A percentile compares a stretch with the other conserved stretches of the same genome.
Conservation (phyloP, 495 filamentous ascomycete genomes). For the Tuber melanosporum region DNA sequence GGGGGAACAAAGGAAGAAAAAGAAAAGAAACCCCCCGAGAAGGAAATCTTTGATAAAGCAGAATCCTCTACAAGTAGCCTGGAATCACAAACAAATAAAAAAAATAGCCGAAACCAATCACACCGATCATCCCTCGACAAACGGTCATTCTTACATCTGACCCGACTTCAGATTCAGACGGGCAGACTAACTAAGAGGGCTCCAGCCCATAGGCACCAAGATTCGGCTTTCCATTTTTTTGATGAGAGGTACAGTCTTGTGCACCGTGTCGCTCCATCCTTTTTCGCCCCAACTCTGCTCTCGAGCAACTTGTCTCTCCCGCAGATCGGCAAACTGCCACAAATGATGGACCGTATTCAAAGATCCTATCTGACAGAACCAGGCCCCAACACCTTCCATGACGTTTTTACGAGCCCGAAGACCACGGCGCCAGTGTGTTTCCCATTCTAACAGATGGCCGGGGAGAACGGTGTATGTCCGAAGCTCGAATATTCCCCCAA, state of each 20-base stretch:
- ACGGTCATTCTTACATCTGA: constrained; percentile 22
- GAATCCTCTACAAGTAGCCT: constrained; percentile 16
- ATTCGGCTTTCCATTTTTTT: constrained; percentile 93
- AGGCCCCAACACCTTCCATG: constrained; percentile 97
- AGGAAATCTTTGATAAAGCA: constrained; percentile 20
- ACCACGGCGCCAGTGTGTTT: constrained; percentile 94
- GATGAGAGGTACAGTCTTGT: constrained; percentile 96
- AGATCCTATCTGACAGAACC: constrained; percentile 98
- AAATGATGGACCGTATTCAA: constrained; percentile 96
- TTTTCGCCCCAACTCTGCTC: constrained; percentile 94
- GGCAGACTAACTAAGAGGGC: constrained; percentile 57
- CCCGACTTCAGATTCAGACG: constrained; percentile 30
- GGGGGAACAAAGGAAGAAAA: constrained; percentile 9
- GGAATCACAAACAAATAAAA: constrained; percentile 16
- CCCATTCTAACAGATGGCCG: constrained; percentile 94
- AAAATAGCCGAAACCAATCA: constrained; percentile 30
- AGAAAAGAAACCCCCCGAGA: constrained; percentile 11
- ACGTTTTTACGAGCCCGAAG: constrained; percentile 84
- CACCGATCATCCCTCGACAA: constrained; percentile 31
- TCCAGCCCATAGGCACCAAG: constrained; percentile 92
- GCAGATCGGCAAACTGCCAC: constrained; percentile 95
- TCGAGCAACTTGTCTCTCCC: constrained; percentile 81
- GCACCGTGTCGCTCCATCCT: constrained; percentile 95
- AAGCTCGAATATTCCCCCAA: constrained; percentile 92
- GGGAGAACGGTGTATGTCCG: constrained; percentile 95